phyloP scores from a whole-genome alignment of 2,329 filamentous ascomycete species.

The Endothia cerciana region DNA sequence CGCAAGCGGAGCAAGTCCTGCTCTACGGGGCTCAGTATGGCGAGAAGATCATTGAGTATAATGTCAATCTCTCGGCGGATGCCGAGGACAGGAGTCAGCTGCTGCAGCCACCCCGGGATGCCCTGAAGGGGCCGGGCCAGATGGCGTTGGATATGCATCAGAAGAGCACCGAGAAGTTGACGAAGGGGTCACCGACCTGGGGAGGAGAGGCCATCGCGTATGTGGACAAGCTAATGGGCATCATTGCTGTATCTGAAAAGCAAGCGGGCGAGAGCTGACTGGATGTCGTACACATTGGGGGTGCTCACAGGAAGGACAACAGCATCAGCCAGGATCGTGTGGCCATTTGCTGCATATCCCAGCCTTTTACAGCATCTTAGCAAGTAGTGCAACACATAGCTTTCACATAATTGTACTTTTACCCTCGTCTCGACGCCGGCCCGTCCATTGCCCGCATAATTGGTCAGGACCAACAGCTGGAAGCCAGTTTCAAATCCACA shows the following conservation, averaged over 20 bases:
- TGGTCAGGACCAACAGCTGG: no score
- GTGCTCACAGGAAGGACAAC: neutral
- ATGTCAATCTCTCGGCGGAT: conserved; percentile 28
- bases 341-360: neutral
- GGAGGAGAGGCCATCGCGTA: conserved; percentile 10
- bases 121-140: conserved; percentile 34
- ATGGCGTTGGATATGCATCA: conserved; percentile 39
- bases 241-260: conserved; percentile 2
- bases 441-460: no score
- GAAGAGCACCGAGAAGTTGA: conserved; percentile 32
- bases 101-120: conserved; percentile 28
- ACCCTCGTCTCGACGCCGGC: no score
- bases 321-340: neutral
- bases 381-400: neutral
- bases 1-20: conserved; percentile 39
- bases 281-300: neutral
- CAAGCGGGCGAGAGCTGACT: neutral
- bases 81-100: conserved; percentile 14
- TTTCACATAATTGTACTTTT: neutral
- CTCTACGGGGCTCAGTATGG: conserved; percentile 39
- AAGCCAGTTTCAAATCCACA: no score
- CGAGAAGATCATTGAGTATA: conserved; percentile 32
- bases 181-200: conserved; percentile 29
- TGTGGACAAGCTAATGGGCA: conserved; percentile 7
- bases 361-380: neutral